Evolutionary conservation across 108 stramenopile genomes (phyloP).

Genomic region (Fragilaria crotonensis): DNA sequence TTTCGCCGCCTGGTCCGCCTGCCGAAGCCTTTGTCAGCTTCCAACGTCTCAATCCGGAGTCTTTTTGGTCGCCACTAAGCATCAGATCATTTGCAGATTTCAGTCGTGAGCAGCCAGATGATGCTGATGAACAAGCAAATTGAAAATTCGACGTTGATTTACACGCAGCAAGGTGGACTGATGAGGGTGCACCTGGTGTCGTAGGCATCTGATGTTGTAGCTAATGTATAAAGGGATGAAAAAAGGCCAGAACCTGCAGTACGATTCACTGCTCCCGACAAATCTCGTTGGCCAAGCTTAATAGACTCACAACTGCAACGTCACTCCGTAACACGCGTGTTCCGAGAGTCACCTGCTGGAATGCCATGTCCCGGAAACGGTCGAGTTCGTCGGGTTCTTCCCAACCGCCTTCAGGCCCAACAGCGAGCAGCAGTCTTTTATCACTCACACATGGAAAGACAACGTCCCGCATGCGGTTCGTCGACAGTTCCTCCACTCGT

Average conservation of each 20-base stretch:
- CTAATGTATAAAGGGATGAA: too few species aligned
- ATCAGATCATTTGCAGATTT: too few species aligned
- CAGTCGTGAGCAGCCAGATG: too few species aligned
- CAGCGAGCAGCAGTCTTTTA: constrained; percentile 56
- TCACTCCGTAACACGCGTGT: constrained; percentile 79
- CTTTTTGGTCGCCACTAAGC: too few species aligned
- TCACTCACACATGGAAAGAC: constrained; percentile 35
- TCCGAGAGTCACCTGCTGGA: constrained; percentile 79
- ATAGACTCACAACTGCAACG: constrained; percentile 79
- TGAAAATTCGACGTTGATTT: too few species aligned
- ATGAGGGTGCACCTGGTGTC: background rate
- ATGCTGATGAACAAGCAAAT: too few species aligned
- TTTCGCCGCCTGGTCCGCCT: constrained; percentile 5
- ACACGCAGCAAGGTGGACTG: too few species aligned
- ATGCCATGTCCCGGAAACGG: constrained; percentile 49
- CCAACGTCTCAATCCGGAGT: background rate
- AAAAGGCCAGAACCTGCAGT: too few species aligned
- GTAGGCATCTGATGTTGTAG: background rate
- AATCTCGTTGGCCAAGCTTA: constrained; percentile 74
- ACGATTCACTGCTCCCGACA: too few species aligned
- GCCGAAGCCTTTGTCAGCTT: constrained; percentile 7
- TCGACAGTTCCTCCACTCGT: constrained; percentile 19
- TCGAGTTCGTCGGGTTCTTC: constrained; percentile 81
- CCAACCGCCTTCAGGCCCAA: constrained; percentile 94
- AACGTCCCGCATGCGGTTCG: constrained; percentile 46